Base-by-base conservation (phyloP, 805 yeast genomes). In the Ogataea pini region DNA sequence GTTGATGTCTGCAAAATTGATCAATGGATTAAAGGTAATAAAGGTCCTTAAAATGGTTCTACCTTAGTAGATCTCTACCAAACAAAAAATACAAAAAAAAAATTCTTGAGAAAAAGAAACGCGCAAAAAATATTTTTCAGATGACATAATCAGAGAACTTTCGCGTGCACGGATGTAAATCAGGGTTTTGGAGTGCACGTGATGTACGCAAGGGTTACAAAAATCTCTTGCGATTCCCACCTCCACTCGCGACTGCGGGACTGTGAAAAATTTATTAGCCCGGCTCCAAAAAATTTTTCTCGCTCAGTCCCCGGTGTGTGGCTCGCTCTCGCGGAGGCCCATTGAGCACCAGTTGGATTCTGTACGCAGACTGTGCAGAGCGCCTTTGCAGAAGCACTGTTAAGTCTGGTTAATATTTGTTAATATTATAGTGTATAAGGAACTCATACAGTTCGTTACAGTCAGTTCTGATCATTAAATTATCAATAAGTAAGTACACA, bases 261-360 rank as follows among this genome's bases (percentile, higher is more conserved):
- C 51, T 45, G 49, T 51, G 55, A 51, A 51, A 51, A 51, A 46
- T 51, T 51, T 48, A 34, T n/a, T 31, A 24, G 13, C 37, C 42
- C 32, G 33, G 28, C 22, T 32, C 42, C 22, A 39, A 39, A 39
- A 39, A 39, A 27, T 16, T 39, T 39, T 39, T 17, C 16, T 3
- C 4, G 16, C 17, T 25, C 42, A 22, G 17, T 19, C 22, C 37
- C 36, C 36, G 37, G 37, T 32, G 36, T 20, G 42, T 39, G 42
- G 24, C 17, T 28, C 20, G 20, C 12, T 27, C 42, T 31, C 42
- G 42, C 7, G 31, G 31, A 17, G 5, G 8, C 14, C 10, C 22
- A 20, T 19, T 9, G 24, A 16, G 19, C 16, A 19, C 39, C 39
- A 36, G 41, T 41, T 32, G 38, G 27, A 41, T 14, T 25, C 38